Evolutionary conservation across 257 asterid species (phyloP), one percentile per base, ranked within the genome.

Genomic region (Solanum chiquidenum): DNA sequence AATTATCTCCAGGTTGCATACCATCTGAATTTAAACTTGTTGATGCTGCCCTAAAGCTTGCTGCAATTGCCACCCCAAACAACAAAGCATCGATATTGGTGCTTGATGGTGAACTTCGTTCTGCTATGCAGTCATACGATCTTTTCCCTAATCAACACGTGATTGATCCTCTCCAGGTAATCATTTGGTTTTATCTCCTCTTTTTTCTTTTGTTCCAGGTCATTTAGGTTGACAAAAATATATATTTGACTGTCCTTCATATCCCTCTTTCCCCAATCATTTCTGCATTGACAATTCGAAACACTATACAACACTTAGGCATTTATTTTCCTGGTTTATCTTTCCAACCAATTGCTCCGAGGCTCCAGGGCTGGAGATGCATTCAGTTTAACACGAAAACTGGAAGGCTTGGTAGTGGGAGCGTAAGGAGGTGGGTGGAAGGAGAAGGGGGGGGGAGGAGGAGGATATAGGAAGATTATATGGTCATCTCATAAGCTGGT

Each of bases 131-230:
- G 87, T 91, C 96, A 12, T 89, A 90, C 89, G 89, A 93, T 89
- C 90, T 95, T 86, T 91, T 88, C 87, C 87, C 89, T 83, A 94
- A 92, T 69, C 90, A 90, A 87, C 91, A 84, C 66, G 89, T 94
- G 90, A 87, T 95, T 91, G 98, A 94, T 87, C 99, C 99, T 34
- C 91, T 95, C 88, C 92, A 93, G 99, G 99, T 97, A 91, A 84
- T 14, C 60, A 27, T 74, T 89, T 55, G 74, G 44, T 49, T 73
- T 75, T 85, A 71, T 66, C 69, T 52, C 76, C 69, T 86, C 60
- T 38, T 69, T 69, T 25, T 25, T 93, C 66, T 72, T 44, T 46
- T 29, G 66, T n/a, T 80, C 42, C 60, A 46, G 85, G 20, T 31
- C 42, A 1, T 9, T 46, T 49, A 46, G 42, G 42, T 80, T 80